Conservation (phyloP, 73 alveolate species). For the Breviolum minutum region DNA sequence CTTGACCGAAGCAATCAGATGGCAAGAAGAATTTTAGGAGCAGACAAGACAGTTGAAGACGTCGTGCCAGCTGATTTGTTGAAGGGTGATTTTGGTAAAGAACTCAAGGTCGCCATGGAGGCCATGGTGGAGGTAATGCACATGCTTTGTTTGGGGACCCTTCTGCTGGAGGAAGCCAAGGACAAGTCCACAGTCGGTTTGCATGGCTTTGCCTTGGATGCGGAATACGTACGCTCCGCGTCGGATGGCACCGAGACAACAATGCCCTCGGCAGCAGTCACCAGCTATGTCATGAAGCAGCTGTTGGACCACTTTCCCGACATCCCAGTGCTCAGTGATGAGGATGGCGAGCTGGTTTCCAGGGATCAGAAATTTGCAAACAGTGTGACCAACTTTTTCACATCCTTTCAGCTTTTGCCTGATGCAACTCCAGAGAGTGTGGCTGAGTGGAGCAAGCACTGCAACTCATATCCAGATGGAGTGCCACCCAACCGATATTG, state of each 20-base stretch:
- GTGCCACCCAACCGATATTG: slow-evolving; percentile 41
- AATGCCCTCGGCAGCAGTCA: slow-evolving; percentile 52
- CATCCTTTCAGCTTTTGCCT: slow-evolving; percentile 24
- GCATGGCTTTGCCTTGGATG: slow-evolving; percentile 51
- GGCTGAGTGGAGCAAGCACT: slow-evolving; percentile 42
- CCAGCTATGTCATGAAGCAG: slow-evolving; percentile 66
- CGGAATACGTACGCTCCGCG: slow-evolving; percentile 17
- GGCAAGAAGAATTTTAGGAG: slow-evolving; percentile 33
- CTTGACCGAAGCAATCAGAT: background rate
- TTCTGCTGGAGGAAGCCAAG: slow-evolving; percentile 45
- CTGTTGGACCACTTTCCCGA: slow-evolving; percentile 62
- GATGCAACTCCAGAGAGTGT: slow-evolving; percentile 19
- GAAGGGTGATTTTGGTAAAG: slow-evolving; percentile 44
- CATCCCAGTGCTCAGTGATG: slow-evolving; percentile 52
- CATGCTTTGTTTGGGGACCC: slow-evolving; percentile 60
- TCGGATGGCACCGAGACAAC: slow-evolving; percentile 37
- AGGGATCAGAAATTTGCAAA: slow-evolving; percentile 28
- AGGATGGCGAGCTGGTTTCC: slow-evolving; percentile 60
- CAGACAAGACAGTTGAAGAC: slow-evolving; percentile 67
- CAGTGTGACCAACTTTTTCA: slow-evolving; percentile 25
- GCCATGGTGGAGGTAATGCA: slow-evolving; percentile 89
- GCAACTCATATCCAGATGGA: slow-evolving; percentile 47
- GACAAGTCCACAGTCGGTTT: slow-evolving; percentile 75
- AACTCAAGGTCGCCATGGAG: slow-evolving; percentile 63
- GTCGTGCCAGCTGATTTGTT: slow-evolving; percentile 64